phyloP scores from a whole-genome alignment of 2,329 filamentous ascomycete species.

The Lasiodiplodia sp. region DNA sequence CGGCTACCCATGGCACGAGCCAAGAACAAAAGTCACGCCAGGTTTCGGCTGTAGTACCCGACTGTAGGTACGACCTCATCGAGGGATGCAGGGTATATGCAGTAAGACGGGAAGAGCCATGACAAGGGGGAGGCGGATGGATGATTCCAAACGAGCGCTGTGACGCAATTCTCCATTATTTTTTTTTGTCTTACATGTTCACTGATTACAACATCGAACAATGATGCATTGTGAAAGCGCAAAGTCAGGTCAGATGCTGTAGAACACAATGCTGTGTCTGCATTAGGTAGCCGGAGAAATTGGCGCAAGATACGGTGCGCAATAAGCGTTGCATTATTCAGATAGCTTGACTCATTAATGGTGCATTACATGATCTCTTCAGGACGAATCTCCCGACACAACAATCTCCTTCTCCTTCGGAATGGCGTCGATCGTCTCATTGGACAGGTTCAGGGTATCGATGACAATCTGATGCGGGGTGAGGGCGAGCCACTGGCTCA shows the following conservation, averaged over 20 bases:
- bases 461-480: constrained; percentile 65
- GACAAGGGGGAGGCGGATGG: background rate
- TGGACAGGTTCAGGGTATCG: constrained; percentile 60
- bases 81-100: background rate
- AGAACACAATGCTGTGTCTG: background rate
- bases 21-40: no score
- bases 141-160: background rate
- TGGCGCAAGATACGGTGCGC: no score
- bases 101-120: background rate
- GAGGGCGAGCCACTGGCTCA: constrained; percentile 44
- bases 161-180: background rate
- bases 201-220: background rate
- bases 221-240: background rate
- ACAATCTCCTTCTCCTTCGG: constrained; percentile 52
- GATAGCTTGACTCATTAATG: background rate
- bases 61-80: background rate
- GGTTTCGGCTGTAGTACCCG: no score
- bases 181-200: background rate
- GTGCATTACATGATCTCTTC: background rate
- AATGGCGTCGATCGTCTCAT: constrained; percentile 49
- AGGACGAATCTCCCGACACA: constrained; percentile 1
- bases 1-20: no score
- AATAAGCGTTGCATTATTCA: background rate
- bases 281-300: no score
- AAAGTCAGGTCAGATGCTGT: background rate